phyloP scores from a whole-genome alignment of 108 stramenopile genomes.

The Fistulifera pelliculosa region DNA sequence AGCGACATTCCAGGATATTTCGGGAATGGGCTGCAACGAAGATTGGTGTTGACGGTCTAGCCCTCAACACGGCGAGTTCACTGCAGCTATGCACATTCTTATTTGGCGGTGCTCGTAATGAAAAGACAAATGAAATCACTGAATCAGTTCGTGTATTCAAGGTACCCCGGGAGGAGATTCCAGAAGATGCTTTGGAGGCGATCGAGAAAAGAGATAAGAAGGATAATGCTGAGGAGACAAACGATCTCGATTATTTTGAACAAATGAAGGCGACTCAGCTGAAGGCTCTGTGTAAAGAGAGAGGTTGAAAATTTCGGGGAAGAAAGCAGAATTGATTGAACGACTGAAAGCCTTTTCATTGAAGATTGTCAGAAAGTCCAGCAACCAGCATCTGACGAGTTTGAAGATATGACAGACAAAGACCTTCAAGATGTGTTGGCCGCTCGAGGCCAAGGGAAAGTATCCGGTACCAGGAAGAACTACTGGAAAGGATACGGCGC shows the following conservation, averaged over 20 bases:
- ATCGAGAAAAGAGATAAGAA: slow-evolving; percentile 20
- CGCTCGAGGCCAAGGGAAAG: slow-evolving; percentile 27
- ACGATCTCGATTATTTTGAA: slow-evolving; percentile 48
- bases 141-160: slow-evolving; percentile 74
- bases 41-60: slow-evolving; percentile 73
- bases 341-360: slow-evolving; percentile 60
- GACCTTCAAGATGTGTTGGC: slow-evolving; percentile 58
- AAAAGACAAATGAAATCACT: slow-evolving; percentile 58
- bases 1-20: slow-evolving; percentile 48
- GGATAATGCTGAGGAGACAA: slow-evolving; percentile 1
- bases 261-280: slow-evolving; percentile 66
- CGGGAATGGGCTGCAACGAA: slow-evolving; percentile 62
- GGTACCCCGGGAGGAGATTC: slow-evolving; percentile 69
- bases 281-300: slow-evolving; percentile 77
- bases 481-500: slow-evolving; percentile 42
- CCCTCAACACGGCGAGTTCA: slow-evolving; percentile 80
- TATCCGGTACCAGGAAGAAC: slow-evolving; percentile 38
- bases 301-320: slow-evolving; percentile 78
- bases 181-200: slow-evolving; percentile 69
- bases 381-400: slow-evolving; percentile 31
- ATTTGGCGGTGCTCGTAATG: slow-evolving; percentile 79
- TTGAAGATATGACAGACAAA: slow-evolving; percentile 60
- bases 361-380: background rate
- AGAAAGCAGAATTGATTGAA: slow-evolving; percentile 67
- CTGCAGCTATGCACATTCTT: slow-evolving; percentile 79